These are phyloP conservation scores for Ceratocystis cubensis DNA, from an alignment of 2,329 filamentous ascomycete genomes.

Conservation along the genomic window DNA sequence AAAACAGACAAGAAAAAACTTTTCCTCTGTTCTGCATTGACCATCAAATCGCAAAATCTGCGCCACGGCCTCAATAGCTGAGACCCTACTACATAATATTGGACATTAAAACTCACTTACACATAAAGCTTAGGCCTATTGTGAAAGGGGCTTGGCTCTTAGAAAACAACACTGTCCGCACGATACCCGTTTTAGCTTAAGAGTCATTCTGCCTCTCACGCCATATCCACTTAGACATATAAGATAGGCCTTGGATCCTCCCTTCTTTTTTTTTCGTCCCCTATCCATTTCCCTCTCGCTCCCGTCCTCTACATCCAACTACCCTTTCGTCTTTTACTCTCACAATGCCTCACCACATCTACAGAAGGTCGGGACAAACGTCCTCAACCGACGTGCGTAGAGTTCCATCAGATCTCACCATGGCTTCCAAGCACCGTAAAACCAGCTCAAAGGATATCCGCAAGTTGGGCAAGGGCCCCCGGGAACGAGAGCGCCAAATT, in stretches of 20 bases:
- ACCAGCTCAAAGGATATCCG: slow-evolving; percentile 31
- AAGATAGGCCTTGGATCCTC: slow-evolving; percentile 21
- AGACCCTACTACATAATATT: slow-evolving; percentile 9
- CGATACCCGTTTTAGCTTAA: slow-evolving; percentile 11
- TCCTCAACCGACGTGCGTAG: slow-evolving; percentile 42
- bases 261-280: background rate
- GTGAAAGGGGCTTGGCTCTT: slow-evolving; percentile 8
- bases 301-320: background rate
- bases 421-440: slow-evolving; percentile 36
- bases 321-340: slow-evolving; percentile 18
- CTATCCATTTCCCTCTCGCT: background rate
- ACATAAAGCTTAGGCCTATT: slow-evolving; percentile 9
- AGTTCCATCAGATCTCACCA: slow-evolving; percentile 37
- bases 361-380: slow-evolving; percentile 40
- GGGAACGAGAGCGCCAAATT: slow-evolving; percentile 37
- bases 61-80: slow-evolving; percentile 8
- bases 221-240: slow-evolving; percentile 13
- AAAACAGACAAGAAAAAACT: slow-evolving; percentile 13
- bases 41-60: slow-evolving; percentile 7
- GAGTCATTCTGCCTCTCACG: slow-evolving; percentile 9
- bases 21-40: slow-evolving; percentile 18
- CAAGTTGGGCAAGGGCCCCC: slow-evolving; percentile 40
- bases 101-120: slow-evolving; percentile 12
- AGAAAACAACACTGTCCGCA: slow-evolving; percentile 1
- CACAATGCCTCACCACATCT: slow-evolving; percentile 45